phyloP scores from a whole-genome alignment of 371 early-diverging fungal species.

The Mortierella sp. region DNA sequence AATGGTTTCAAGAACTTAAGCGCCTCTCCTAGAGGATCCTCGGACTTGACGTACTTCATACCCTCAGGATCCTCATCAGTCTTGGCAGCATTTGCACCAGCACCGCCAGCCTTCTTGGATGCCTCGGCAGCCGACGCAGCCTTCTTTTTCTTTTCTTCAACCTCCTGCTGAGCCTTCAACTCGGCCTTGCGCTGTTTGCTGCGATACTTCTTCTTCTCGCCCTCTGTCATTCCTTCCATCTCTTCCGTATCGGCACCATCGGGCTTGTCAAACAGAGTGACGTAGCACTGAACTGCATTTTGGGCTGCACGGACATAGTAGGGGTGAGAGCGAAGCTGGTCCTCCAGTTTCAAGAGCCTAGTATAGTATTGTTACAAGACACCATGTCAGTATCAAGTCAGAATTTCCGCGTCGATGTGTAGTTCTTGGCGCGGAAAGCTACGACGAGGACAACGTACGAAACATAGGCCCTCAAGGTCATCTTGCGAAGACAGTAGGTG shows the following conservation, averaged over 20 bases:
- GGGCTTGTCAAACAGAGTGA: conserved; percentile 74
- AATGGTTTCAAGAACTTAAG: conserved; percentile 81
- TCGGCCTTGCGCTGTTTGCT: conserved; percentile 57
- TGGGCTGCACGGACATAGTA: conserved; percentile 82
- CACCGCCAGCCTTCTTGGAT: conserved; percentile 46
- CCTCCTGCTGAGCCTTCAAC: conserved; percentile 49
- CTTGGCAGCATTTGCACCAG: conserved; percentile 3
- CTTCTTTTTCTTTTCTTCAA: conserved; percentile 46
- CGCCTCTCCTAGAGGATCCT: conserved; percentile 80
- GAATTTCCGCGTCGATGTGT: too few relatives aligned
- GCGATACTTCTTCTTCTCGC: conserved; percentile 68
- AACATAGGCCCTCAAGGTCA: conserved; percentile 88
- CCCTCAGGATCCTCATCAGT: conserved; percentile 55
- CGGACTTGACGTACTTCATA: conserved; percentile 56
- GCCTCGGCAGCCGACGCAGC: conserved; percentile 49
- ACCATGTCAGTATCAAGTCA: too few relatives aligned
- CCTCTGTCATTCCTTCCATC: conserved; percentile 69
- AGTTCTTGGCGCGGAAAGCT: too few relatives aligned
- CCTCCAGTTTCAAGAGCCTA: conserved; percentile 79
- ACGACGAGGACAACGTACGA: conserved; percentile 42
- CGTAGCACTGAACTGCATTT: conserved; percentile 78
- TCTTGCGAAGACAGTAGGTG: conserved; percentile 90
- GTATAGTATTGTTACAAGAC: too few relatives aligned
- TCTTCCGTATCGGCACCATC: conserved; percentile 57
- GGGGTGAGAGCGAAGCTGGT: conserved; percentile 75